Evolutionary conservation across 345 rosid species (phyloP), one percentile per base, ranked within the genome.

Genomic region (Triadica sebifera): DNA sequence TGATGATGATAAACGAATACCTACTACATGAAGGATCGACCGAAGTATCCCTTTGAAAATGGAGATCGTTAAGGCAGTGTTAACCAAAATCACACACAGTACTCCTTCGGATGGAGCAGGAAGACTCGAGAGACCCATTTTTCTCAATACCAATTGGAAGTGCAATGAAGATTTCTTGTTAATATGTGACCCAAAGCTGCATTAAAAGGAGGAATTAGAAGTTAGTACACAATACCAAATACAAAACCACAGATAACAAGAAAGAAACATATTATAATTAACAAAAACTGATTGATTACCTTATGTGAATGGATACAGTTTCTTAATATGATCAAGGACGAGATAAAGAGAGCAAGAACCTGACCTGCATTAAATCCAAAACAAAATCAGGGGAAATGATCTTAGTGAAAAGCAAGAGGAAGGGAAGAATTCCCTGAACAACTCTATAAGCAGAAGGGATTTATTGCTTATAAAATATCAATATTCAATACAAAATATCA

Each of bases 31-130:
- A 63, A 93, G 93, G 69, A 93, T 86, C 25, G 96, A 80, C 63
- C 91, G 61, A 51, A 91, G 81, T 55, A 91, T 77, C 76, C 89
- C 89, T 81, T 91, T 89, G 56, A 94, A 79, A 29, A 94, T 73
- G 52, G 95, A 91, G 75, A 91, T 85, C 5, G 98, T 89, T 61
- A 88, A 70, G n/a, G 96, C 97, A 6, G 98, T 91, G 88, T 91
- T 91, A 9, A 91, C 95, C 81, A 91, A 71, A 75, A 93, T 73
- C 45, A 91, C 81, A 57, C 96, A 88, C 17, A 93, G 70, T 73
- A 93, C 84, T 84, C 97, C 96, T 83, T 91, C 98, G 57, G 98
- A 93, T 74, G 98, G 96, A 68, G 94, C 81, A 39, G 98, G 98
- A 53, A 91, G 95, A 62, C 91, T 89, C 22, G 96, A 87, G 55